Evolutionary conservation across 2,329 filamentous ascomycete genomes (phyloP).

Genomic region (Fusarium concolor): DNA sequence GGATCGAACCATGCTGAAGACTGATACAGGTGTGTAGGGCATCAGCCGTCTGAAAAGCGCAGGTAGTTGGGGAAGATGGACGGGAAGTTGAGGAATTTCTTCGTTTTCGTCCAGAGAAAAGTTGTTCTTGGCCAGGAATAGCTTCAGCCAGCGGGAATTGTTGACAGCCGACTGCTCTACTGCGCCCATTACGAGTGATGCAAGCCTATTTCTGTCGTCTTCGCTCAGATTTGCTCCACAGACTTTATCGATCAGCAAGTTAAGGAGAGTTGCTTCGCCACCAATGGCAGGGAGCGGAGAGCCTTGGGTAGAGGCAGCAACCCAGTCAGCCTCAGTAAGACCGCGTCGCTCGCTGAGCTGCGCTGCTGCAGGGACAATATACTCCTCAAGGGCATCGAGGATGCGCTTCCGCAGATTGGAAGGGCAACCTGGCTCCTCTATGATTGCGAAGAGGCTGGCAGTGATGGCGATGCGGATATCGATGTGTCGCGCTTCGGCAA

Average conservation of each 20-base stretch:
- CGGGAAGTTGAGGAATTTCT: slow-evolving; percentile 43
- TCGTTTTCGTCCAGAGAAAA: slow-evolving; percentile 39
- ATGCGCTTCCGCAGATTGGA: slow-evolving; percentile 34
- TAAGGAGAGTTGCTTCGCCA: slow-evolving; percentile 18
- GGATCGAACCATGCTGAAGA: slow-evolving; percentile 35
- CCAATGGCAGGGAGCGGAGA: slow-evolving; percentile 20
- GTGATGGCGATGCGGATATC: slow-evolving; percentile 49
- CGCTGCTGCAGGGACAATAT: slow-evolving; percentile 46
- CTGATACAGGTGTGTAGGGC: slow-evolving; percentile 26
- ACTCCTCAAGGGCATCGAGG: slow-evolving; percentile 43
- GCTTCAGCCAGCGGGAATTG: slow-evolving; percentile 48
- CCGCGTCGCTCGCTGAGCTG: slow-evolving; percentile 48
- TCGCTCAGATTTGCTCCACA: neutral
- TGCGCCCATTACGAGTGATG: slow-evolving; percentile 39
- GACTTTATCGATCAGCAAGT: slow-evolving; percentile 6
- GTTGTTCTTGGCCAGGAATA: slow-evolving; percentile 49
- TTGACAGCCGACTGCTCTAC: slow-evolving; percentile 46
- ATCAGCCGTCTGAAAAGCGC: slow-evolving; percentile 25
- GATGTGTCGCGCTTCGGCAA: slow-evolving; percentile 48
- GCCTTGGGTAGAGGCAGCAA: neutral
- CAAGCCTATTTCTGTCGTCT: slow-evolving; percentile 29
- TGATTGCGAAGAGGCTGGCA: slow-evolving; percentile 44
- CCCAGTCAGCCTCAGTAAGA: slow-evolving; percentile 48
- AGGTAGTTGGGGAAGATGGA: slow-evolving; percentile 20
- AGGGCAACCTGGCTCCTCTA: slow-evolving; percentile 29